Base-by-base conservation (phyloP, 345 rosid genomes). In the Hibiscus syriacus region DNA sequence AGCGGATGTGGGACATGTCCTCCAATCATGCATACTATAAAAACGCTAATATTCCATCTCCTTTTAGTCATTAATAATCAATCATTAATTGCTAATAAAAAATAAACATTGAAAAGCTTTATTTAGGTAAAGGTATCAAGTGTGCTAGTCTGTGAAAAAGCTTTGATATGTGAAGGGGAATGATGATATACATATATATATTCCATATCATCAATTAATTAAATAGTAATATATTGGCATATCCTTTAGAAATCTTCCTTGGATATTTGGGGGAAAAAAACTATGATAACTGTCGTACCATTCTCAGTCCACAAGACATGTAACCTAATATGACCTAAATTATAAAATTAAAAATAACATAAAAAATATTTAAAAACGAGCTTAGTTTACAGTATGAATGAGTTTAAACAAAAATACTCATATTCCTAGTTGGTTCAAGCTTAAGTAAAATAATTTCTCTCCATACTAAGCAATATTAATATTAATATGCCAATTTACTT, bases 1-100 rank as follows among this genome's bases (percentile, higher is more conserved):
- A 88, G 92, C 87, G 86, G 80, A 66, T 55, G 81, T 80, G 85
- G 87, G 83, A 59, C 61, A 74, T 83, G 80, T 72, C 75, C 69
- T 74, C 67, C 56, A 27, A 38, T 80, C 46, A 81, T 77, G 52
- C 30, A n/a, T n/a, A n/a, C n/a, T n/a, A n/a, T n/a, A n/a, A n/a
- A 50, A 50, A 49, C 55, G 8, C 55, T 19, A 19, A 2, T 8
- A 19, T 50, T 50, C 55, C 25, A 2, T 17, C 55, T 19, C 55
- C 50, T 74, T 27, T 17, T 43, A 52, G 55, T 71, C 64, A 19
- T 17, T 39, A 55, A n/a, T n/a, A n/a, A 20, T 54, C 17, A 48
- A 52, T 3, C 4, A 27, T 69, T 29, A 56, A 49, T 49, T 77
- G 19, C 0, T 57, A 52, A 45, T 34, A 6, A 46, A 46, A 13